Conservation (phyloP, 495 filamentous ascomycete species). For the Glarea lozoyensis region DNA sequence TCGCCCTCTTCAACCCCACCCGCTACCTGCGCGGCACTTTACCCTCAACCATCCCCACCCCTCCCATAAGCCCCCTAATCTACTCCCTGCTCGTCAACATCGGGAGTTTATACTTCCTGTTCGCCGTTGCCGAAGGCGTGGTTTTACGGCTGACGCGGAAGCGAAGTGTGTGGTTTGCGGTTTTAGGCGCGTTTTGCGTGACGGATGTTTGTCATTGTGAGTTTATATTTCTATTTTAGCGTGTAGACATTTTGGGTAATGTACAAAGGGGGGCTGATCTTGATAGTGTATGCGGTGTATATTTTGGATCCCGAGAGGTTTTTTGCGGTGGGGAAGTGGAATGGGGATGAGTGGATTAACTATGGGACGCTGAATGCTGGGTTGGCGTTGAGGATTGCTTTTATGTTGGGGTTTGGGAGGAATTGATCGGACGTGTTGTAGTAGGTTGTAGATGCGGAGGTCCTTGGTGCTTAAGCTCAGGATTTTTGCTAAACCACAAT, state of each 20-base stretch:
- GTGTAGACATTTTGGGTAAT: background rate
- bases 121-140: slow-evolving; percentile 12
- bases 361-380: slow-evolving; percentile 15
- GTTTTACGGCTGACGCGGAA: slow-evolving; percentile 11
- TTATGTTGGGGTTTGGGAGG: slow-evolving; percentile 12
- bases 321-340: slow-evolving; percentile 3
- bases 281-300: slow-evolving; percentile 14
- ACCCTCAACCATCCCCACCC: slow-evolving; percentile 6
- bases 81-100: slow-evolving; percentile 14
- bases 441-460: too few species aligned
- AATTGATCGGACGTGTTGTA: too few species aligned
- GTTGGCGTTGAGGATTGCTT: slow-evolving; percentile 1
- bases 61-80: background rate
- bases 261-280: background rate
- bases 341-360: slow-evolving; percentile 17
- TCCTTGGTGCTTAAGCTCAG: too few species aligned
- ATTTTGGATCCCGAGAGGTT: slow-evolving; percentile 8
- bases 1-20: slow-evolving; percentile 4
- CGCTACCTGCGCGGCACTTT: slow-evolving; percentile 4
- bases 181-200: slow-evolving; percentile 3
- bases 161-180: slow-evolving; percentile 10
- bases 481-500: too few species aligned
- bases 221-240: background rate
- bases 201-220: slow-evolving; percentile 14
- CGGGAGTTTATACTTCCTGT: slow-evolving; percentile 12